Base-by-base conservation (phyloP, 2,329 filamentous ascomycete species). In the Graphiopsis chlorocephala region DNA sequence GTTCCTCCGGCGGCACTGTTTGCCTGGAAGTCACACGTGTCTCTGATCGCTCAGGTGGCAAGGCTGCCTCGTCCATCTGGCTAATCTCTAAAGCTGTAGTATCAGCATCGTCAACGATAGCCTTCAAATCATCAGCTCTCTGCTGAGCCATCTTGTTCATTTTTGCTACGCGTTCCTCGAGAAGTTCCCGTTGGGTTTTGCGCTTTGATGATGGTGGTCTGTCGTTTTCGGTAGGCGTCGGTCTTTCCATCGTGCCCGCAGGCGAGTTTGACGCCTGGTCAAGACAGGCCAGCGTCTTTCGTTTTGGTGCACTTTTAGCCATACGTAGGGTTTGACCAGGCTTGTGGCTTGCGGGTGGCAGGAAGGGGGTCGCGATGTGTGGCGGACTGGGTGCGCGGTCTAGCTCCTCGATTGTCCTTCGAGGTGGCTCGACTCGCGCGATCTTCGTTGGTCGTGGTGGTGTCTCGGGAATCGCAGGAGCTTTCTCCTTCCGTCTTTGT, bases 201-300 rank as follows among this genome's bases (percentile, higher is more conserved):
- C 61, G 38, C 50, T 57, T 55, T 4, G 56, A 23, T 28, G 17
- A 48, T 50, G 59, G n/a, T 2, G 61, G 28, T 28, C n/a, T 64
- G 28, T 10, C 26, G 5, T n/a, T 10, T 50, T 61, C 47, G 17
- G 38, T 45, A 57, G 28, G 23, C n/a, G 55, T 29, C 62, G 23
- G 12, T 7, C 4, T 25, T 28, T 29, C 20, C 14, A 20, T 29
- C 33, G 29, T n/a, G 25, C 4, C 10, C 10, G 31, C 15, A 11
- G 59, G 56, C 45, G 67, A 66, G 11, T 4, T 26, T 2, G 66
- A 45, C 6, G 72, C 69, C 20, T 75, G 68, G n/a, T 76, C 70
- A 61, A 81, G 78, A 63, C 79, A 82, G 0, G 82, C 67, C 14
- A 83, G 69, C 25, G 65, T 68, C 64, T 75, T 80, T 38, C 77